Evolutionary conservation across 2,329 filamentous ascomycete species (phyloP).

Genomic region (Arachnopeziza araneosa): DNA sequence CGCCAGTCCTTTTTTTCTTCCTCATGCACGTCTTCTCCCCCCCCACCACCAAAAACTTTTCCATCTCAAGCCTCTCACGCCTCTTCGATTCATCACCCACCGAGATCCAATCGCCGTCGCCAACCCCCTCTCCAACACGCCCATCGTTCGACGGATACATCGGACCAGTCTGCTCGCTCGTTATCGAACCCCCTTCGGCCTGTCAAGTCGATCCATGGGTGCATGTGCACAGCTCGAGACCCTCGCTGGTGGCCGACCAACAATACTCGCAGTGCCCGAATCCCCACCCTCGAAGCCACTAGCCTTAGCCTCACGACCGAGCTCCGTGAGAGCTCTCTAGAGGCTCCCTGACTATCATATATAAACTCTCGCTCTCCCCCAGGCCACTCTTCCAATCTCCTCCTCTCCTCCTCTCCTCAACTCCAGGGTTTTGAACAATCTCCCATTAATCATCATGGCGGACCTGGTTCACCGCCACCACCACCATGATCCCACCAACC

Average conservation of each 20-base stretch:
- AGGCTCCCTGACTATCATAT: neutral
- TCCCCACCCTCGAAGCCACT: neutral
- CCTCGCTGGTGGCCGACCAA: neutral
- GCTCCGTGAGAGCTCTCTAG: neutral
- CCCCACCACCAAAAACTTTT: no score
- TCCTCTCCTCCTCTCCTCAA: neutral
- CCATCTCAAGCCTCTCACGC: no score
- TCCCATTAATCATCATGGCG: conserved; percentile 14
- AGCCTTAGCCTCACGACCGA: neutral
- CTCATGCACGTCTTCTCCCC: no score
- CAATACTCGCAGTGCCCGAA: neutral
- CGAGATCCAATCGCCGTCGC: no score
- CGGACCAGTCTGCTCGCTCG: neutral
- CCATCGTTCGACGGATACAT: neutral
- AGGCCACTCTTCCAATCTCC: neutral
- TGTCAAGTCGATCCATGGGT: neutral
- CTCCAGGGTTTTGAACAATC: neutral
- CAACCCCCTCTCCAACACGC: no score
- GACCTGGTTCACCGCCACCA: conserved; percentile 20
- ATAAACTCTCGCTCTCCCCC: neutral
- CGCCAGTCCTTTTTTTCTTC: no score
- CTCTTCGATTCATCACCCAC: no score
- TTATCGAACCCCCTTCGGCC: neutral
- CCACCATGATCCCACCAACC: conserved; percentile 25
- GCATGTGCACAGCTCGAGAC: neutral